Percentiles rank a stretch among this genome's conserved stretches.
phyloP scores from a whole-genome alignment of 768 basidiomycete species.

The Boletus sp. region DNA sequence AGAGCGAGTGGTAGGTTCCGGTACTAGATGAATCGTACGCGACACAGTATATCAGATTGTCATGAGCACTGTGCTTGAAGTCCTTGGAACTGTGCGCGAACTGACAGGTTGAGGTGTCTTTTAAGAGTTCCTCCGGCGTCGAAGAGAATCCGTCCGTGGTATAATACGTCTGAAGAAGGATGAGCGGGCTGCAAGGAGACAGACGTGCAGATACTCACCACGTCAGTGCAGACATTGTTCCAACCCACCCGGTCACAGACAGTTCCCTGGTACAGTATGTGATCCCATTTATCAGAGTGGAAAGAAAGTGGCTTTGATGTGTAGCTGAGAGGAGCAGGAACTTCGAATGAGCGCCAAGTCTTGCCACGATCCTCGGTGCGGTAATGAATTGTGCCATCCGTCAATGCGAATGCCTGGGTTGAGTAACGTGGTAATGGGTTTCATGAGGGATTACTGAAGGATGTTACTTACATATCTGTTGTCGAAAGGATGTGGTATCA shows the following conservation, averaged over 20 bases:
- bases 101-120: constrained; percentile 74
- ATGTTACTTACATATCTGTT: constrained; percentile 58
- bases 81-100: constrained; percentile 87
- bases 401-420: constrained; percentile 81
- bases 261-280: constrained; percentile 79
- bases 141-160: constrained; percentile 81
- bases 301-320: constrained; percentile 75
- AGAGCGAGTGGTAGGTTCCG: constrained; percentile 42
- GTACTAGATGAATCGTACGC: constrained; percentile 67
- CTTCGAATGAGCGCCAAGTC: constrained; percentile 81
- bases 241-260: constrained; percentile 55
- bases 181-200: constrained; percentile 3
- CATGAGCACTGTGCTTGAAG: constrained; percentile 74
- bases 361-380: constrained; percentile 85
- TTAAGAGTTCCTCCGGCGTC: constrained; percentile 54
- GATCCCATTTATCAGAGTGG: constrained; percentile 78
- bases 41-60: constrained; percentile 85
- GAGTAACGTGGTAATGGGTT: not conserved
- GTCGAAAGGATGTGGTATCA: constrained; percentile 87
- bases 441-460: not conserved
- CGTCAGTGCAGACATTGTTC: constrained; percentile 64
- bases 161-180: constrained; percentile 70
- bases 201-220: constrained; percentile 41
- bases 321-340: constrained; percentile 49
- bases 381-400: constrained; percentile 74